Evolutionary conservation across 2,329 filamentous ascomycete genomes (phyloP).

Genomic region (Fusarium sp.): DNA sequence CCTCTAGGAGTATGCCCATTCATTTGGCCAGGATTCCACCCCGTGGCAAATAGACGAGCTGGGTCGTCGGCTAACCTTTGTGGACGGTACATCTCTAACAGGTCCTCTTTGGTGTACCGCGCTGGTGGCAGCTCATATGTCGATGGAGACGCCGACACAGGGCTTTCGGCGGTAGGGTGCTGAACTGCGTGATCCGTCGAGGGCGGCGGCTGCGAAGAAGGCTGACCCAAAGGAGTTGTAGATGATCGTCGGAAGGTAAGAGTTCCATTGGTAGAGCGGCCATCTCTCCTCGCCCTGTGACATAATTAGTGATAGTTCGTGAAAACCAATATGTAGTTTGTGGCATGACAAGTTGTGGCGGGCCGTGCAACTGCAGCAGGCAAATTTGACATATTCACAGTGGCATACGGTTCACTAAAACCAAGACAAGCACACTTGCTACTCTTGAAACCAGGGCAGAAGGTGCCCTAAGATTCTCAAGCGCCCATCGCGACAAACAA

Average conservation of each 20-base stretch:
- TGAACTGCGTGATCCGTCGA: slow-evolving; percentile 54
- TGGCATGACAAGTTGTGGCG: slow-evolving; percentile 7
- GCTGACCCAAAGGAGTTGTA: slow-evolving; percentile 62
- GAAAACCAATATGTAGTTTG: background rate
- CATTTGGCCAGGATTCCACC: slow-evolving; percentile 80
- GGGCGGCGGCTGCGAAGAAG: slow-evolving; percentile 50
- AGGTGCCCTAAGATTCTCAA: background rate
- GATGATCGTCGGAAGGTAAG: slow-evolving; percentile 73
- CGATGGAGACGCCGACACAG: slow-evolving; percentile 42
- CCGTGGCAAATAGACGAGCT: slow-evolving; percentile 74
- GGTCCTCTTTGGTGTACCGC: slow-evolving; percentile 81
- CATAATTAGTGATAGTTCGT: slow-evolving; percentile 22
- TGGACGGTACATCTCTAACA: slow-evolving; percentile 76
- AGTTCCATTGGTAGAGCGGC: slow-evolving; percentile 69
- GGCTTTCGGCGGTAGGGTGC: slow-evolving; percentile 51
- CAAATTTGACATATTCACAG: background rate
- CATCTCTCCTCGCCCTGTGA: slow-evolving; percentile 68
- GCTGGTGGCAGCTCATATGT: slow-evolving; percentile 55
- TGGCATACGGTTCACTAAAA: background rate
- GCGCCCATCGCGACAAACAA: slow-evolving; percentile 20
- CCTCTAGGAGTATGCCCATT: slow-evolving; percentile 71
- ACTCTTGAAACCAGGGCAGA: background rate
- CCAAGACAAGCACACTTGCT: background rate
- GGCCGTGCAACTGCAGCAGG: slow-evolving; percentile 8
- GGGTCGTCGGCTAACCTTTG: slow-evolving; percentile 63